Conservation (phyloP, 352 stramenopile genomes). For the Blastocystis sp. region DNA sequence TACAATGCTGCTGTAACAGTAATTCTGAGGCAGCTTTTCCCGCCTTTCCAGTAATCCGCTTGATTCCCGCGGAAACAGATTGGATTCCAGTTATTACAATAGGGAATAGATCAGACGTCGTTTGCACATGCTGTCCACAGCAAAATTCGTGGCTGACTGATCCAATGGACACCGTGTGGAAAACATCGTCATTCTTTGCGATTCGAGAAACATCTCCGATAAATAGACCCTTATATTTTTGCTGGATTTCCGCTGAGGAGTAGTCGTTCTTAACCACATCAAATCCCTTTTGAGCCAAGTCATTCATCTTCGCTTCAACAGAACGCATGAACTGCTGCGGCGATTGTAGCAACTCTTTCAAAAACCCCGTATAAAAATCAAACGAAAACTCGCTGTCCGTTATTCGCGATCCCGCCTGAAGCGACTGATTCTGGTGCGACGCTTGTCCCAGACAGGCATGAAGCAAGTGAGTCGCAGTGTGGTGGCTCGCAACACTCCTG, state of each 20-base stretch:
- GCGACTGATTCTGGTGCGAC: conserved; percentile 72
- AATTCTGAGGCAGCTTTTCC: not conserved
- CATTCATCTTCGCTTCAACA: conserved; percentile 65
- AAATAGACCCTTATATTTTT: not conserved
- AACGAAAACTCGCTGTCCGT: conserved; percentile 72
- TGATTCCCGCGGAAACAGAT: conserved; percentile 74
- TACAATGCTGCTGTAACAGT: not conserved
- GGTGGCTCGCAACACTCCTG: conserved; percentile 70
- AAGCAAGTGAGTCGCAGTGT: conserved; percentile 76
- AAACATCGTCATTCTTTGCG: not conserved
- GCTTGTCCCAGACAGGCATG: conserved; percentile 72
- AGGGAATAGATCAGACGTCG: conserved; percentile 69
- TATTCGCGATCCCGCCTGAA: conserved; percentile 73
- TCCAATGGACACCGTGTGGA: conserved; percentile 68
- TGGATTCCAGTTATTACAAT: conserved; percentile 75
- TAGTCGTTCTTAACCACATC: not conserved
- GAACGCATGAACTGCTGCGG: conserved; percentile 72
- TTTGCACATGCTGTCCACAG: conserved; percentile 73
- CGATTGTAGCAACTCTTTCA: conserved; percentile 69
- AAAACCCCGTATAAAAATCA: conserved; percentile 75
- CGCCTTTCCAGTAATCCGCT: conserved; percentile 69
- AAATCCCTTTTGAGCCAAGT: not conserved
- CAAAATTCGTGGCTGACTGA: conserved; percentile 71
- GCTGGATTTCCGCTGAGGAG: not conserved
- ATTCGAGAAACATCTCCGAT: conserved; percentile 73